Evolutionary conservation across 345 rosid species (phyloP).

Genomic region (Aurinia saxatilis): DNA sequence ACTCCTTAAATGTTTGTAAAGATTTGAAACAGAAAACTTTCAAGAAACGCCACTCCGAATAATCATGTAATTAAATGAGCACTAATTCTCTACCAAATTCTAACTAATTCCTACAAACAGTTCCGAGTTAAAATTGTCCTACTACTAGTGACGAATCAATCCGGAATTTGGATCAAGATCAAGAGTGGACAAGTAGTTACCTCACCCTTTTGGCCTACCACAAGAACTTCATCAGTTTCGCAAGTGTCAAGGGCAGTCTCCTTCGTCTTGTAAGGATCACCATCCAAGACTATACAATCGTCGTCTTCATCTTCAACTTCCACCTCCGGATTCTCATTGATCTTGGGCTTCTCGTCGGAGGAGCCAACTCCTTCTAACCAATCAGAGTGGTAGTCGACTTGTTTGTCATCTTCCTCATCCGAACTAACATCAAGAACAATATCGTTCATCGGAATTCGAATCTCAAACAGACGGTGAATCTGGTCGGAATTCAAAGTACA

Average conservation of each 20-base stretch:
- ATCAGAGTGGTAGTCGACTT: neutral
- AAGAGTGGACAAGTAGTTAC: neutral
- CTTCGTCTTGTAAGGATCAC: slow-evolving; percentile 11
- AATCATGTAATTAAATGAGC: neutral
- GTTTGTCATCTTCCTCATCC: neutral
- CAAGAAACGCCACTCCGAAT: neutral
- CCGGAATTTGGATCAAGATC: neutral
- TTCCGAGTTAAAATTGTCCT: neutral
- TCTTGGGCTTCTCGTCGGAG: neutral
- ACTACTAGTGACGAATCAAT: no score
- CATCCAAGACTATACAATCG: slow-evolving; percentile 22
- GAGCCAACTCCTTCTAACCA: neutral
- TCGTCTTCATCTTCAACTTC: neutral
- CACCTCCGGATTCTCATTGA: neutral
- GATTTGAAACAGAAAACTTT: neutral
- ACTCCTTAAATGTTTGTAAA: neutral
- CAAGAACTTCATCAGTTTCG: slow-evolving; percentile 2
- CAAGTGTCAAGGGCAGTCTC: neutral
- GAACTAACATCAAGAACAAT: slow-evolving; percentile 17
- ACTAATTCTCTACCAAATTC: no score
- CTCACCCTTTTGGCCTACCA: slow-evolving; percentile 14
- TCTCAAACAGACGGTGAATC: no score
- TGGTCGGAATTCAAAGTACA: no score
- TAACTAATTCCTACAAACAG: neutral
- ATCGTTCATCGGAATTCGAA: neutral